Evolutionary conservation across 768 basidiomycete genomes (phyloP).

Genomic region (Rhodosporidiobolus odoratus): DNA sequence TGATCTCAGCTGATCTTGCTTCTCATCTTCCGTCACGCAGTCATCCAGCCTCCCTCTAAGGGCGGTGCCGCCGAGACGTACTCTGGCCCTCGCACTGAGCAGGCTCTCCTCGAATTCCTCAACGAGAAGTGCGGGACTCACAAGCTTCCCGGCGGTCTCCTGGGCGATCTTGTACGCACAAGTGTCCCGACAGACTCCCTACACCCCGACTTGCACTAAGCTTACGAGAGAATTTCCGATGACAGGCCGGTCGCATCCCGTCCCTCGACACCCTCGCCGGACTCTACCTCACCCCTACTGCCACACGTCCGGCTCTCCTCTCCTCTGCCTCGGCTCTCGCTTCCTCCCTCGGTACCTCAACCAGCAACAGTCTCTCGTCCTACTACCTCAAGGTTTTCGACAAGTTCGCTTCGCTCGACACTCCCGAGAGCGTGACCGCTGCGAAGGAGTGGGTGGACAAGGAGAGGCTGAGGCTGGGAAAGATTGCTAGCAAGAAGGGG

Average conservation of each 20-base stretch:
- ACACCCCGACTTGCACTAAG: too few relatives aligned
- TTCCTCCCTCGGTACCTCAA: constrained; percentile 45
- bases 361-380: constrained; percentile 49
- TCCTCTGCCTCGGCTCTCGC: constrained; percentile 61
- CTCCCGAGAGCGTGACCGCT: background rate
- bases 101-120: constrained; percentile 69
- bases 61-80: constrained; percentile 56
- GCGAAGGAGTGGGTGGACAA: constrained; percentile 67
- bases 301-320: constrained; percentile 57
- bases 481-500: constrained; percentile 55
- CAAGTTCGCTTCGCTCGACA: constrained; percentile 63
- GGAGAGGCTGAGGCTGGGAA: constrained; percentile 61
- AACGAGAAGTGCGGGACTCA: constrained; percentile 82
- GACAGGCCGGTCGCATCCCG: constrained; percentile 71
- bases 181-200: background rate
- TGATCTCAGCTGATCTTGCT: background rate
- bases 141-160: constrained; percentile 72
- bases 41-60: constrained; percentile 27
- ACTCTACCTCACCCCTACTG: constrained; percentile 61
- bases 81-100: constrained; percentile 64
- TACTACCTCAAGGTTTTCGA: constrained; percentile 90
- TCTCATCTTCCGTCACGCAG: background rate
- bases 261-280: constrained; percentile 72
- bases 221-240: background rate
- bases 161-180: constrained; percentile 54